Evolutionary conservation across 2,329 filamentous ascomycete species (phyloP).

Genomic region (Ceratocystis colombiana): DNA sequence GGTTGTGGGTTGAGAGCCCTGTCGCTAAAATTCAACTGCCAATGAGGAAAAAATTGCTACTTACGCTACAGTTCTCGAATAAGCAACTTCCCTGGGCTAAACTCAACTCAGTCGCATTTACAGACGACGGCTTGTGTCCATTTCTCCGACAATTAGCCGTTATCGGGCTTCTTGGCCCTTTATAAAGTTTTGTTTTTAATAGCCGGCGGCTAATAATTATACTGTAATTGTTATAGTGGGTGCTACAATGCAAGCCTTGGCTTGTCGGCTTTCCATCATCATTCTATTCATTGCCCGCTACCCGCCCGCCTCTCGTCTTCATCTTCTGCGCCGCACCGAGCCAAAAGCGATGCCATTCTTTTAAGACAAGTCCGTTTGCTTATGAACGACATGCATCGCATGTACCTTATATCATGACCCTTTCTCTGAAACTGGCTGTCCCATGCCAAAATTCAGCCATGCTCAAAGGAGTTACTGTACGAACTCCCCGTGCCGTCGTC

Average conservation of each 20-base stretch:
- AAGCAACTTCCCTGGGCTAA: neutral
- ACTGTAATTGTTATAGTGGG: neutral
- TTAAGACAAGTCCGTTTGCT: neutral
- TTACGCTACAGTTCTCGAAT: constrained; percentile 9
- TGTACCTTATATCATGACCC: constrained; percentile 23
- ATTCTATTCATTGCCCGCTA: neutral
- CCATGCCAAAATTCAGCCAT: constrained; percentile 17
- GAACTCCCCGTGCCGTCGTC: constrained; percentile 8
- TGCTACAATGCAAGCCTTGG: neutral
- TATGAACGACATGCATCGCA: constrained; percentile 21
- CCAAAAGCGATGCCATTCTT: constrained; percentile 3
- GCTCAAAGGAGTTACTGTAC: constrained; percentile 15
- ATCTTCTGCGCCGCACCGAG: neutral
- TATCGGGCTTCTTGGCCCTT: neutral
- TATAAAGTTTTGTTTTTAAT: neutral
- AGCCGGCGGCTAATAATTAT: too few relatives aligned
- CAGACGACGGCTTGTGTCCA: neutral
- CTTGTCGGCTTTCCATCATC: neutral
- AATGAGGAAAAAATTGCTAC: constrained; percentile 19
- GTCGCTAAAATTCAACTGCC: neutral
- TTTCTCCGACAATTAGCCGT: constrained; percentile 14
- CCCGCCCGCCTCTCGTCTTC: neutral
- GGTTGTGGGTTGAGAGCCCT: neutral
- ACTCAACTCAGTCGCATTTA: neutral
- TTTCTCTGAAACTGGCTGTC: constrained; percentile 23